phyloP scores from a whole-genome alignment of 306 rosid species.

The Luffa acutangula region DNA sequence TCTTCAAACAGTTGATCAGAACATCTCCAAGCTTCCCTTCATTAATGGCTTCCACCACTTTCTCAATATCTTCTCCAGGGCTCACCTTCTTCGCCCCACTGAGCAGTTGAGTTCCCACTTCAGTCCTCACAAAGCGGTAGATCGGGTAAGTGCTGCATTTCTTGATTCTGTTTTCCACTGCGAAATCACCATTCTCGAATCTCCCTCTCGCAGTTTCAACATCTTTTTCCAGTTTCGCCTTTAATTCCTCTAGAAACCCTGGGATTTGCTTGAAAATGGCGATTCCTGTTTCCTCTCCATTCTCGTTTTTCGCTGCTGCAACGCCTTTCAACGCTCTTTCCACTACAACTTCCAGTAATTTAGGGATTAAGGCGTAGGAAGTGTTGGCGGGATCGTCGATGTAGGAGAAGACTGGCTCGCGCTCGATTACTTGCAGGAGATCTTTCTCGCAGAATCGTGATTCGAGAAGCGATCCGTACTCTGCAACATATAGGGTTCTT shows the following conservation, averaged over 20 bases:
- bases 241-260: conserved; percentile 17
- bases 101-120: conserved; percentile 18
- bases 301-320: background rate
- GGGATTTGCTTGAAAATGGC: conserved; percentile 21
- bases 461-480: conserved; percentile 18
- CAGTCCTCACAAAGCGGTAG: conserved; percentile 20
- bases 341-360: conserved; percentile 17
- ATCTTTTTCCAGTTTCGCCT: conserved; percentile 15
- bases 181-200: conserved; percentile 15
- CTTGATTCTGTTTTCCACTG: conserved; percentile 17
- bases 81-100: conserved; percentile 22
- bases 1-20: conserved; percentile 10
- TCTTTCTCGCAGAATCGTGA: conserved; percentile 27
- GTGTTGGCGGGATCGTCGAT: conserved; percentile 25
- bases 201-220: conserved; percentile 17
- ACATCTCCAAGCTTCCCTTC: conserved; percentile 21
- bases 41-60: conserved; percentile 24
- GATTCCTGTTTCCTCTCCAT: background rate
- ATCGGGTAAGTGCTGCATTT: conserved; percentile 23
- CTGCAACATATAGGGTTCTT: conserved; percentile 16
- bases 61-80: conserved; percentile 30
- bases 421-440: conserved; percentile 19
- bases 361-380: conserved; percentile 15
- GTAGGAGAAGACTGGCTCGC: conserved; percentile 21
- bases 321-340: conserved; percentile 18